These are phyloP conservation scores for Mortierella sp. DNA, from an alignment of 371 early-diverging fungal genomes.

Conservation along the genomic window DNA sequence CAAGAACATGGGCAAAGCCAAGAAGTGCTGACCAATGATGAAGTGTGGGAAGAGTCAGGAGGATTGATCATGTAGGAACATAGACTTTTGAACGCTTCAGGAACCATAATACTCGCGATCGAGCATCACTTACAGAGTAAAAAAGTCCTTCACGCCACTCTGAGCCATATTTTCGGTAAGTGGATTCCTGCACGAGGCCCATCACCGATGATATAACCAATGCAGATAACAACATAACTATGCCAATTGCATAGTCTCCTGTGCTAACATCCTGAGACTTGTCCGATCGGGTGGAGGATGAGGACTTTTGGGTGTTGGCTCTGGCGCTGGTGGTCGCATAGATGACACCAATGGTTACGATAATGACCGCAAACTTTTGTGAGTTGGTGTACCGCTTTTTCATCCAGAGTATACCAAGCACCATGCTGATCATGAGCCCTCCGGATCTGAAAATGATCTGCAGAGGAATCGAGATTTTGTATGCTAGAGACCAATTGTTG, in stretches of 20 bases:
- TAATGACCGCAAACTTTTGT: slow-evolving; percentile 73
- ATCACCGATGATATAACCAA: slow-evolving; percentile 82
- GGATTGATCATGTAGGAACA: no score
- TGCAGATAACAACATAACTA: slow-evolving; percentile 75
- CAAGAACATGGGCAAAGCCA: slow-evolving; percentile 84
- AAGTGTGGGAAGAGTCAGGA: no score
- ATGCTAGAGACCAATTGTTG: slow-evolving; percentile 87
- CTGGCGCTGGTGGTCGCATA: slow-evolving; percentile 49
- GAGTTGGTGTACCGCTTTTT: slow-evolving; percentile 67
- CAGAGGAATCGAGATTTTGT: slow-evolving; percentile 83
- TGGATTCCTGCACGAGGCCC: slow-evolving; percentile 86
- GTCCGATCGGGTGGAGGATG: not conserved
- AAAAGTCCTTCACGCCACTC: slow-evolving; percentile 93
- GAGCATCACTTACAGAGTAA: slow-evolving; percentile 70
- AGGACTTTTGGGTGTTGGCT: slow-evolving; percentile 14
- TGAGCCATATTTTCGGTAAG: slow-evolving; percentile 82
- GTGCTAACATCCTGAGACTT: slow-evolving; percentile 33
- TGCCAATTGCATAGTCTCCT: slow-evolving; percentile 76
- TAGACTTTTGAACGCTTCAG: no score
- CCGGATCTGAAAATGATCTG: slow-evolving; percentile 92
- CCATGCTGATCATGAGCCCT: slow-evolving; percentile 86
- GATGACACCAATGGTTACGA: slow-evolving; percentile 83
- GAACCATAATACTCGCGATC: not conserved
- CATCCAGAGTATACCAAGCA: slow-evolving; percentile 77
- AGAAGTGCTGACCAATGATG: slow-evolving; percentile 66